Base-by-base conservation (phyloP, 1,139 yeast genomes). In the Kurtzmaniella quercitrusa region DNA sequence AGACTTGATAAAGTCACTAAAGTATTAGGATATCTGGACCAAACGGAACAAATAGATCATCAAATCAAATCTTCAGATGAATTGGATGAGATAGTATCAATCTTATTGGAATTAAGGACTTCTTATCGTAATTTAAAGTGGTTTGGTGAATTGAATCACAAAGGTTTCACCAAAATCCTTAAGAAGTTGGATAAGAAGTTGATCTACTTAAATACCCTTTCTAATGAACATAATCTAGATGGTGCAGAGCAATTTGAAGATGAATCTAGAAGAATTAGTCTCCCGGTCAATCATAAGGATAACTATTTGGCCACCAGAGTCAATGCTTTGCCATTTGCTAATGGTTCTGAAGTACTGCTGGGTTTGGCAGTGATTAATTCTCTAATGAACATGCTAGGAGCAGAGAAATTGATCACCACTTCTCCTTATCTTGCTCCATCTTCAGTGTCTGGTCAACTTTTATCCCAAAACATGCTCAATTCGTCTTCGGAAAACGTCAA, bases 61-160 rank as follows among this genome's bases (percentile, higher is more conserved):
- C 66, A 63, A 41, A 62, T 69, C 41, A 73, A 68, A 45, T 60
- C 70, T 11, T 59, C 60, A 43, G 93, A 86, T 46, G 96, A 89
- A 53, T 64, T 84, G 36, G 91, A 86, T 47, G 98, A 93, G 58
- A 72, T 90, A 39, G 73, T 86, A 42, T 81, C 82, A 23, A 85
- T 89, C 21, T 67, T 91, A 39, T 70, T 89, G 33, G 97, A 90
- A 59, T 70, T 90, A 45, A 75, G 95, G 42, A 74, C 85, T n/a
- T 79, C 82, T 49, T 79, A 86, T 49, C 75, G 96, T 46, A 90
- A 90, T 62, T 70, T 93, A 58, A 84, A 84, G 60, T 91, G 98
- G 96, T 93, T 81, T 61, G 95, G 95, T 15, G 98, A 91, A 55
- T 77, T 91, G 56, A 93, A 93, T 67, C 89, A 86, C 60, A 82